Conservation (phyloP, 1,139 yeast species). For the Taiozyma onychis region DNA sequence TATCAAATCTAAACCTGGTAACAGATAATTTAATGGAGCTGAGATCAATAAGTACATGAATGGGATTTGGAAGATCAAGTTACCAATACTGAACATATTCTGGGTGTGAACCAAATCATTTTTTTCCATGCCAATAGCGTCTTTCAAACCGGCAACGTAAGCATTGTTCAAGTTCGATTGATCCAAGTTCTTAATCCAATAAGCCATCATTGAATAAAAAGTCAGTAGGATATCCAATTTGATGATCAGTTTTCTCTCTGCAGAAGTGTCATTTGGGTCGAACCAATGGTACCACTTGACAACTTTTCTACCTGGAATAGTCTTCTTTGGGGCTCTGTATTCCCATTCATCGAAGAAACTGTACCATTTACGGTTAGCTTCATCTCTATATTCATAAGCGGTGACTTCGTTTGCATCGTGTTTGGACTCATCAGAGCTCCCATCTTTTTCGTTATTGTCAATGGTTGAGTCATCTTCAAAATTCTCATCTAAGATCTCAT, state of each 20-base stretch:
- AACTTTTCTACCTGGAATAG: conserved; percentile 23
- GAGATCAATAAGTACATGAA: conserved; percentile 31
- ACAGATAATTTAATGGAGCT: conserved; percentile 48
- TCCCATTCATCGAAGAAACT: conserved; percentile 59
- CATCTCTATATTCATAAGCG: conserved; percentile 48
- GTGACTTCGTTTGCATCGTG: neutral
- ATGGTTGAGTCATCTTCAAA: neutral
- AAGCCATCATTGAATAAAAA: conserved; percentile 49
- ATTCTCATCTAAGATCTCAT: conserved; percentile 1
- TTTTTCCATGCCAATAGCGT: conserved; percentile 52
- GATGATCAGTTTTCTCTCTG: conserved; percentile 42
- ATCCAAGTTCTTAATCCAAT: conserved; percentile 55
- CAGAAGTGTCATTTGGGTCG: conserved; percentile 49
- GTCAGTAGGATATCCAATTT: conserved; percentile 46
- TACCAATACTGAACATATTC: conserved; percentile 52
- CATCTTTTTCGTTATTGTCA: neutral
- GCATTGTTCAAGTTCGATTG: conserved; percentile 38
- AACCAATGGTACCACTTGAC: conserved; percentile 65
- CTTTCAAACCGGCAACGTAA: conserved; percentile 57
- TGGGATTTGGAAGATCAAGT: conserved; percentile 49
- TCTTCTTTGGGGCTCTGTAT: conserved; percentile 39
- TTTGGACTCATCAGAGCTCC: neutral
- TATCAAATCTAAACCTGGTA: conserved; percentile 38
- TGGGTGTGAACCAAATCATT: conserved; percentile 56
- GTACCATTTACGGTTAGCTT: conserved; percentile 58